Percentiles rank a stretch among this genome's conserved stretches.
Conservation (phyloP, 345 rosid genomes). For the Citrus trifoliata region DNA sequence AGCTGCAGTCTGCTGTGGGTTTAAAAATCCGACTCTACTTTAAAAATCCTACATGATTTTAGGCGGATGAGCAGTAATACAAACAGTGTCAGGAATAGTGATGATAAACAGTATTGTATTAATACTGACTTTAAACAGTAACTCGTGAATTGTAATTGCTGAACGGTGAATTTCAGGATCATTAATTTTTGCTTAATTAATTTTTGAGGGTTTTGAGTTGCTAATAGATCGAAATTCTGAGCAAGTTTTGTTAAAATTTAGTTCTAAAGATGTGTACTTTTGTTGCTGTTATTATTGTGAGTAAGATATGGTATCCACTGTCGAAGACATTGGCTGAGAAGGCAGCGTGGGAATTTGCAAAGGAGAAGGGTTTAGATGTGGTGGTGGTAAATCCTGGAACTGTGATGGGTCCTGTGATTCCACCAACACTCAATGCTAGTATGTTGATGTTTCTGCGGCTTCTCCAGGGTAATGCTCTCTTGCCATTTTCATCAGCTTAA, state of each 20-base stretch:
- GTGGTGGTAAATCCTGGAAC: slow-evolving; percentile 95
- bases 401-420: slow-evolving; percentile 84
- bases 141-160: too few species aligned
- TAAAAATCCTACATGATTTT: too few species aligned
- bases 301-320: slow-evolving; percentile 82
- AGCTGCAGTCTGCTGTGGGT: not conserved
- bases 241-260: not conserved
- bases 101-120: too few species aligned
- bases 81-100: too few species aligned
- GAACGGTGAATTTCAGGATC: too few species aligned
- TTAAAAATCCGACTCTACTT: too few species aligned
- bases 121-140: too few species aligned
- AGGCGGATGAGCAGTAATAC: too few species aligned
- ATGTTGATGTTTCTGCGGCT: slow-evolving; percentile 73
- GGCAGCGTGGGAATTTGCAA: slow-evolving; percentile 84
- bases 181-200: too few species aligned
- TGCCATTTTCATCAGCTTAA: not conserved
- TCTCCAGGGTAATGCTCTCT: slow-evolving; percentile 50
- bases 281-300: not conserved
- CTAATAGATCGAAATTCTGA: too few species aligned
- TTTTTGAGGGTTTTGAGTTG: too few species aligned
- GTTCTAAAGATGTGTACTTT: not conserved
- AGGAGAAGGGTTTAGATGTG: slow-evolving; percentile 71
- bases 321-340: slow-evolving; percentile 91
- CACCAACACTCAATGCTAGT: slow-evolving; percentile 74